Conservation (phyloP, 2,329 filamentous ascomycete species). For the Graphilbum sp. region DNA sequence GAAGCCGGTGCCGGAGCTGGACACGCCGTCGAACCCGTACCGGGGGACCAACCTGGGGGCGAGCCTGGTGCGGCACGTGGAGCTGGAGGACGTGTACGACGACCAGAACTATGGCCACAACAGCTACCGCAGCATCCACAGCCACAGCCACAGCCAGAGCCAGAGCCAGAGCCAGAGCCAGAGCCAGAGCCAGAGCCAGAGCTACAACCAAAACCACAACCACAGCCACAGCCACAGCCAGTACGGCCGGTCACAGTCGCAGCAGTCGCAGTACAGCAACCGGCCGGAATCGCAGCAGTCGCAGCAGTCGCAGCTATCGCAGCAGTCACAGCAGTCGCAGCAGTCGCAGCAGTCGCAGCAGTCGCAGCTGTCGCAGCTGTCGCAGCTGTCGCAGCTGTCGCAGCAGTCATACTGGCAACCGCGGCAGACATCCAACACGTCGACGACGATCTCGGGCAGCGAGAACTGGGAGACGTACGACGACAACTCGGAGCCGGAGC, state of each 20-base stretch:
- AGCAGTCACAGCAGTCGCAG: conserved; percentile 3
- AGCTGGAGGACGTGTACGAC: conserved; percentile 77
- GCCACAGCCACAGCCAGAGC: too few relatives aligned
- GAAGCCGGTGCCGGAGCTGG: conserved; percentile 31
- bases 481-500: conserved; percentile 60
- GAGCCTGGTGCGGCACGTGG: conserved; percentile 41
- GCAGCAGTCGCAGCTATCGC: conserved; percentile 4
- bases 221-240: too few relatives aligned
- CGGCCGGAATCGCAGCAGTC: background rate
- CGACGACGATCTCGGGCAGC: conserved; percentile 63
- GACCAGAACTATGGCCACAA: too few relatives aligned
- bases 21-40: conserved; percentile 32
- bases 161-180: background rate
- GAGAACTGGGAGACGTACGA: conserved; percentile 99
- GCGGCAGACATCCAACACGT: conserved; percentile 59
- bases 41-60: conserved; percentile 30
- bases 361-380: conserved; percentile 1
- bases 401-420: conserved; percentile 7
- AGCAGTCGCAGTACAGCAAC: conserved; percentile 4
- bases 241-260: conserved; percentile 6
- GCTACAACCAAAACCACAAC: conserved; percentile 4
- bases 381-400: conserved; percentile 2
- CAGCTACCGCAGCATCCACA: conserved; percentile 2
- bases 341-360: background rate
- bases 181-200: background rate